Base-by-base conservation (phyloP, 1,284 basidiomycete species). In the Serendipita sp. region DNA sequence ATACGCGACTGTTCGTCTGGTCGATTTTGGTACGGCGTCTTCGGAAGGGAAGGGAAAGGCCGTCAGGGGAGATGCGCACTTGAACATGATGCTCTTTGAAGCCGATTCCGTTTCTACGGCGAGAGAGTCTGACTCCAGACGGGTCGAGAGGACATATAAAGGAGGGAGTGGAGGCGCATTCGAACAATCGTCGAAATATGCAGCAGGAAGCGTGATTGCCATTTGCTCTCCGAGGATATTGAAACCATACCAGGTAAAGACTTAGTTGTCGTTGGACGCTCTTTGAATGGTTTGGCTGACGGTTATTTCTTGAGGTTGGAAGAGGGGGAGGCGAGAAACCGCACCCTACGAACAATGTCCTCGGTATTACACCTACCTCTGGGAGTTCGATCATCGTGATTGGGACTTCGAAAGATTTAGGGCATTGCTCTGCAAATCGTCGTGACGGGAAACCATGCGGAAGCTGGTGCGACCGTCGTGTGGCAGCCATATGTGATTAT, bases 121-220 rank as follows among this genome's bases (percentile, higher is more conserved):
- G 26, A 77, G 66, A 26, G 64, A 66, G 13, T 69, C 75, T 62
- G 64, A 60, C 30, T 78, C 79, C 49, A 76, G 80, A 68, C 17
- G 26, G 1, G 64, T 65, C 0, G 62, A 65, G n/a, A 64, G 66
- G 43, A 66, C 66, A 41, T 95, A 92, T 71, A 81, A 79, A 65
- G 93, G 94, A 1, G 94, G 95, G 0, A 93, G 91, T 66, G 82
- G 84, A 1, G 94, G 95, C 3, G 94, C 94, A 0, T 99, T 91
- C 70, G 95, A 98, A 72, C 78, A 76, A 66, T 78, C 80, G 74
- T 85, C 88, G 64, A 91, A 90, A 70, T 75, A 95, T 65, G 83
- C 82, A 60, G 88, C 93, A 66, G 95, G 95, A 1, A 87, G 91
- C 55, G 89, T 98, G 2, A 77, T 99, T 30, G 91, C 92, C 0